Conservation (phyloP, 2,329 filamentous ascomycete genomes). For the Cryphonectria parasitica region DNA sequence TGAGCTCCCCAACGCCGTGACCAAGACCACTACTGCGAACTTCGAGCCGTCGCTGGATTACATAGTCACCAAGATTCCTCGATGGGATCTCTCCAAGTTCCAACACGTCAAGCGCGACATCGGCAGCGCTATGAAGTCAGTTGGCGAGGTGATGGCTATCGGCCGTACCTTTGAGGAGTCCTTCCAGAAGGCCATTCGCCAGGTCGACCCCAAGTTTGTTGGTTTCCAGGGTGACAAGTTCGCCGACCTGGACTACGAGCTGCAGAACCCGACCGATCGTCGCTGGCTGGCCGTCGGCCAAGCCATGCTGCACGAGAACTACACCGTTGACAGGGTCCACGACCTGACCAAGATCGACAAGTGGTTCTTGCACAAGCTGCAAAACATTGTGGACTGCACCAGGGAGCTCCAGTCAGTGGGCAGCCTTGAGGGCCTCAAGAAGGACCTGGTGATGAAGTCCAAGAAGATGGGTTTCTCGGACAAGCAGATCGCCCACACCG, state of each 20-base stretch:
- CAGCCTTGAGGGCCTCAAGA: constrained; percentile 80
- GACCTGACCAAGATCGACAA: constrained; percentile 98
- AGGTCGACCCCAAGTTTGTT: constrained; percentile 89
- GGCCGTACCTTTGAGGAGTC: constrained; percentile 98
- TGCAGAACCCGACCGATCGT: constrained; percentile 92
- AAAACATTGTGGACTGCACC: constrained; percentile 93
- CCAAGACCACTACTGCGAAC: constrained; percentile 97
- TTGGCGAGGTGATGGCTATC: constrained; percentile 99
- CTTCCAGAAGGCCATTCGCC: constrained; percentile 97
- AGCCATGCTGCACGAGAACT: constrained; percentile 96
- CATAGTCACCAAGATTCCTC: constrained; percentile 97
- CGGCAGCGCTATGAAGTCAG: constrained; percentile 97
- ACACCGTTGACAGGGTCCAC: constrained; percentile 88
- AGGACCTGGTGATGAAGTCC: constrained; percentile 84
- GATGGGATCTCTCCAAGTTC: constrained; percentile 99
- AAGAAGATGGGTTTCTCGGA: constrained; percentile 99
- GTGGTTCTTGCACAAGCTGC: constrained; percentile 98
- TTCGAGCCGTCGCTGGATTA: constrained; percentile 98
- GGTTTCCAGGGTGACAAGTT: constrained; percentile 97
- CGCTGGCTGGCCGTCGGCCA: constrained; percentile 97
- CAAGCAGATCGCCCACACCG: constrained; percentile 86
- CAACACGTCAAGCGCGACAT: constrained; percentile 98
- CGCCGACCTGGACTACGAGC: constrained; percentile 85
- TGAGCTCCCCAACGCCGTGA: constrained; percentile 95
- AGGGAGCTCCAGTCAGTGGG: constrained; percentile 84